Evolutionary conservation across 2,329 filamentous ascomycete genomes (phyloP), one percentile per base, ranked within the genome.

Genomic region (Huntiella decipiens): DNA sequence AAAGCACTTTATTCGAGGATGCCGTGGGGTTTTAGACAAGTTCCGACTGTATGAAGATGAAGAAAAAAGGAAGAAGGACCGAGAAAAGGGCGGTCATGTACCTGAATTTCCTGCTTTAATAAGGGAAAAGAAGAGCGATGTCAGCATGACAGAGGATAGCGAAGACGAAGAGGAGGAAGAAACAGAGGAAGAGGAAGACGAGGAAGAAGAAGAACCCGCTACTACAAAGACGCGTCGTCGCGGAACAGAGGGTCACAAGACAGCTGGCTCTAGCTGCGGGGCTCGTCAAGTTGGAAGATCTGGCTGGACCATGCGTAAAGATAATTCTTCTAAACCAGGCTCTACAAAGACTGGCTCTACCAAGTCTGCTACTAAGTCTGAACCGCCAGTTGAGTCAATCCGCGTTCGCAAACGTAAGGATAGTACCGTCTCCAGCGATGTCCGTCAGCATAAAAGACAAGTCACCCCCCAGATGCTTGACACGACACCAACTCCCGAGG

Each of bases 1-100:
- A 22, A 71, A 79, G 50, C 78, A 88, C 58, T 93, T 95, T 57
- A 80, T 95, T 54, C 73, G 70, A 47, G 85, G 92, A 50, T 87
- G 92, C 48, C 71, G 84, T 51, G 71, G 71, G 0, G 78, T 96
- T 28, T 69, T 96, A 15, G 77, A 84, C 51, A 96, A 95, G 58
- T 96, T 95, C 58, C 74, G 77, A 43, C 67, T 74, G 46, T 96
- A 87, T 87, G 86, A 79, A 51, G 73, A 87, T 51, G 84, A 93
- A 58, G 91, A 98, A 60, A 74, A 80, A 38, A 68, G 83, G 50
- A 85, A 85, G 60, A 63, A 75, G 2, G 80, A 85, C 55, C 83
- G 78, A 55, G 84, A 88, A 50, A 77, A 77, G 45, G 56, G 52
- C 7, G 48, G 60, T 4, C 61, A 58, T 6, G 55, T 54, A 10